Evolutionary conservation across 148 eudicot species (phyloP), one percentile per base, ranked within the genome.

Genomic region (Pharnaceum exiguum): DNA sequence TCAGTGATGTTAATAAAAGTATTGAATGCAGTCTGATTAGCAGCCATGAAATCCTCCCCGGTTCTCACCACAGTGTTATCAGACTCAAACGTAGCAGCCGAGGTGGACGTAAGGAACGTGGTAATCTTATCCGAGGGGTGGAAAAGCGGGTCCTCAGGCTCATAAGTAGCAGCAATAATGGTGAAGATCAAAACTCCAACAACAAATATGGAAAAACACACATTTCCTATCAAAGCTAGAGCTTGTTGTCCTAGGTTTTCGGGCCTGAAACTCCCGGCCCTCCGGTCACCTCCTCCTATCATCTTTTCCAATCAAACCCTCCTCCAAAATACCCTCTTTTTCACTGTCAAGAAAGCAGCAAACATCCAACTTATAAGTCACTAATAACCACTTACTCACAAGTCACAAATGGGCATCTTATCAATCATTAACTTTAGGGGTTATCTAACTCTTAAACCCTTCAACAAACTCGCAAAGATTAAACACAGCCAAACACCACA

Each of bases 1-100:
- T 88, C 96, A 2, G 78, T 81, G 3, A 79, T 51, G 55, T 85
- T 83, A 15, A 91, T 77, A 42, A 81, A 79, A 44, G 86, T 72
- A 47, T 61, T 79, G 46, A 85, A 80, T 12, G 69, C 82, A 7
- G 83, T 78, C 68, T 79, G 85, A 73, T 85, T 82, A 4, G 87
- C 65, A 27, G 81, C 63, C 75, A 89, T 75, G 57, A 93, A 93
- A 65, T 93, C 99, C 78, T 93, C 99, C 7, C 99, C 99, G 0
- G 96, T 93, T 73, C 59, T 83, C 23, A 83, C 78, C 45, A 85
- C 85, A 28, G 69, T 74, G 45, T 55, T 66, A 54, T 93, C 98
- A 1, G 90, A 70, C 68, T 64, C 70, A 23, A 91, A 85, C 4
- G 95, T 91, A 33, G 96, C 85, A 63, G 79, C 75, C 1, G 86